Base-by-base conservation (phyloP, 2,329 filamentous ascomycete species). In the Hymenoscyphus fructigenus region DNA sequence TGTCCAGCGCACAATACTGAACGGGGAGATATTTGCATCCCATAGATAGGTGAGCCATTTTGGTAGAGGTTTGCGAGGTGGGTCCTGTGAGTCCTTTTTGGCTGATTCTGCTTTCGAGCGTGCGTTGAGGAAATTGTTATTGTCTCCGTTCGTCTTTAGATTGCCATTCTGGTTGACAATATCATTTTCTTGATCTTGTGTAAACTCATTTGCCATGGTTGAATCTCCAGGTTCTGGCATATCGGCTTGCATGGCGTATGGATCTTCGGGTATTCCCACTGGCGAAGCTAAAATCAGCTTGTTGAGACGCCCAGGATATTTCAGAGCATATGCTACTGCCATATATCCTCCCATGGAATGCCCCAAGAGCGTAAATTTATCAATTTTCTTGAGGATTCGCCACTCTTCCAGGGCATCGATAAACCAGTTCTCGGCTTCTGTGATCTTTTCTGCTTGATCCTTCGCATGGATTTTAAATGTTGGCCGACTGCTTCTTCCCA, bases 11-110 rank as follows among this genome's bases (percentile, higher is more conserved):
- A 99, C 87, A 59, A 99, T 82, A 69, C 89, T 94, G 78, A 99
- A 99, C 6, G 95, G 95, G 0, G 93, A 97, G 68, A 98, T 87
- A 75, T 99, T 99, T 71, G 93, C 91, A 70, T 99, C 95, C 95
- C 95, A 99, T 4, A 99, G 86, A 79, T 93, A 97, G 63, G 89
- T 88, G 23, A 98, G 82, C 93, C 94, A 97, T 77, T 89, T 88
- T 0, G 93, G 92, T 2, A 95, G 78, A 1, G 88, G 89, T 15
- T 85, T 79, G 20, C 72, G 72, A 4, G 72, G 69, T 69, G 72
- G 72, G 44, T 74, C 72, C 34, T 72, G 65, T 63, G 74, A 64
- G 65, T 75, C 71, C 38, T 74, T 72, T 50, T 74, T 76, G 60
- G 78, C 79, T 32, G n/a, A n/a, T n/a, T 76, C 76, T 26, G 73